Base-by-base conservation (phyloP, 1,139 yeast genomes). In the Scheffersomyces titani region DNA sequence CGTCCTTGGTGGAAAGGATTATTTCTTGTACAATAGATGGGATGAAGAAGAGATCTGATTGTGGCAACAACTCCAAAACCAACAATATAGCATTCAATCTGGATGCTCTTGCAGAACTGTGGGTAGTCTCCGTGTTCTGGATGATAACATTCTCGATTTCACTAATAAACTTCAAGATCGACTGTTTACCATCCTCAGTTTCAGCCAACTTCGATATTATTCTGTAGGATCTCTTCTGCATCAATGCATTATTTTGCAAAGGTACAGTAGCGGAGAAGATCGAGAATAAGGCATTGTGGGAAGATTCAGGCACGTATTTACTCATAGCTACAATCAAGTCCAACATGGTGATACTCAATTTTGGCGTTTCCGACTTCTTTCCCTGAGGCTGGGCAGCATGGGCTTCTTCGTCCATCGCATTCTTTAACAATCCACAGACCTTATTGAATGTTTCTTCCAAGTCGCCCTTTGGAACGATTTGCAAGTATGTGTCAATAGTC, bases 151-250 rank as follows among this genome's bases (percentile, higher is more conserved):
- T 71, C 65, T 88, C 88, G 61, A 92, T 84, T 51, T 88, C 87
- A 9, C 73, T 70, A 55, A 88, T 76, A 65, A 83, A 89, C 22
- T 74, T 70, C 22, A 70, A 59, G 49, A 83, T 80, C 44, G 91
- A 85, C 22, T 71, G 70, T 51, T 77, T 74, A 52, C 97, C 96
- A n/a, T 70, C 68, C 50, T 87, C 89, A 20, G 88, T 77, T 69
- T 92, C 97, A 52, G 87, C 77, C 61, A 94, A 74, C 60, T 84
- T 87, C 20, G 89, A 74, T 58, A 94, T 76, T 48, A 93, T 88
- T 73, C 97, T 85, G 74, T 92, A 94, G 1, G 97, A 86, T 76
- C 97, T 86, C 75, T 93, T 93, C 74, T 96, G 99, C 65, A 92
- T 78, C 64, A 88, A 82, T 36, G 92, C 85, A 60, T 90, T 87